Evolutionary conservation across 2,329 filamentous ascomycete genomes (phyloP).

Genomic region (Tricladium varicosporioides): DNA sequence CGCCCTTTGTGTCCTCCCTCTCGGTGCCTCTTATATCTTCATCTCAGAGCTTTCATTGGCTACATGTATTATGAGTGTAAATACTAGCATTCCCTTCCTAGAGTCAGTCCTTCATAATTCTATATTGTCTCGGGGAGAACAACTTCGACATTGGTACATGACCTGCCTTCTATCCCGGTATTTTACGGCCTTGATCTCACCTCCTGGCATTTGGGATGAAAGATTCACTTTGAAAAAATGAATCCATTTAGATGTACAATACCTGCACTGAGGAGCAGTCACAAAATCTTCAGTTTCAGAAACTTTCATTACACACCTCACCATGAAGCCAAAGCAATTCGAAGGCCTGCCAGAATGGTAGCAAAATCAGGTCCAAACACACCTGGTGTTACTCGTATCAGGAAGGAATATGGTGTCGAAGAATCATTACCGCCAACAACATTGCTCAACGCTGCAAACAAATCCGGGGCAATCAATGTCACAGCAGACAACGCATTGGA

Average conservation of each 20-base stretch:
- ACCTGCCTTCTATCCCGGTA: too few relatives aligned
- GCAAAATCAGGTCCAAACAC: neutral
- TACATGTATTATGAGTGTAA: neutral
- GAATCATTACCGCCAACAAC: constrained; percentile 23
- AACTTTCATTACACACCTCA: neutral
- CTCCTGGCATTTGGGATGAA: neutral
- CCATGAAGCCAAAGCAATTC: neutral
- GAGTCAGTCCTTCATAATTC: too few relatives aligned
- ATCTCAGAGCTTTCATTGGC: neutral
- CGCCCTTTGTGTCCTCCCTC: neutral
- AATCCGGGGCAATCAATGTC: constrained; percentile 26
- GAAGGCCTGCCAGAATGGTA: neutral
- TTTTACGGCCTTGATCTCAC: neutral
- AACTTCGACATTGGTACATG: too few relatives aligned
- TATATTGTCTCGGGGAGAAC: too few relatives aligned
- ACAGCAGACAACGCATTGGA: constrained; percentile 23
- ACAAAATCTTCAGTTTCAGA: neutral
- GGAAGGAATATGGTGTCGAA: constrained; percentile 11
- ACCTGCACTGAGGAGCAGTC: neutral
- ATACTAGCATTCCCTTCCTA: neutral
- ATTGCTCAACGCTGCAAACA: constrained; percentile 23
- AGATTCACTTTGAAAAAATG: neutral
- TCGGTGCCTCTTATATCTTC: neutral
- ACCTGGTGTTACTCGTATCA: neutral
- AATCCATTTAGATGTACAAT: neutral